phyloP scores from a whole-genome alignment of 768 basidiomycete species.

The Udeniomyces megalosporus region DNA sequence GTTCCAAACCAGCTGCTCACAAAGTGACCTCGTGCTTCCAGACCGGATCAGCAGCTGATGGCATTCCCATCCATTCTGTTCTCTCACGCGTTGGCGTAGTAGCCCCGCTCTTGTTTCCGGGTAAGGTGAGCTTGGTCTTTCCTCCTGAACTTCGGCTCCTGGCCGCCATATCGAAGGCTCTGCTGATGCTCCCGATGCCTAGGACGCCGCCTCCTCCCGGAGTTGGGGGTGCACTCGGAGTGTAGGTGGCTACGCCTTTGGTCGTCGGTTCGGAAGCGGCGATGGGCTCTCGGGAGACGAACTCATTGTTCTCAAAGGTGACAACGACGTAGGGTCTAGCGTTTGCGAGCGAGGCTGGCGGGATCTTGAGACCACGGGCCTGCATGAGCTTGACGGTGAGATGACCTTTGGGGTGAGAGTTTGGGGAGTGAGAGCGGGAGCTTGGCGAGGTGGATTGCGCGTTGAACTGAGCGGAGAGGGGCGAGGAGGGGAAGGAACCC shows the following conservation, averaged over 20 bases:
- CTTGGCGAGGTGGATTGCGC: not conserved
- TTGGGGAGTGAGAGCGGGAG: conserved; percentile 16
- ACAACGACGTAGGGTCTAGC: conserved; percentile 65
- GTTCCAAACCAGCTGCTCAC: conserved; percentile 38
- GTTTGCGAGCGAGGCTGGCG: conserved; percentile 18
- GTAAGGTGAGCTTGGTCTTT: conserved; percentile 8
- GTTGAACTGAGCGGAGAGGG: conserved; percentile 3
- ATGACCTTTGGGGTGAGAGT: conserved; percentile 36
- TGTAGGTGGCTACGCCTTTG: conserved; percentile 56
- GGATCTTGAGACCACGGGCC: conserved; percentile 65
- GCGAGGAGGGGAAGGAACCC: conserved; percentile 17
- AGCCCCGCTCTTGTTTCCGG: conserved; percentile 14
- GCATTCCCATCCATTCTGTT: conserved; percentile 15
- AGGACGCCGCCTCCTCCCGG: conserved; percentile 8
- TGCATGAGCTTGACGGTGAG: conserved; percentile 92
- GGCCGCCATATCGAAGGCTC: conserved; percentile 17
- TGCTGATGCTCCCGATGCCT: conserved; percentile 13
- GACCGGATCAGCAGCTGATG: conserved; percentile 60
- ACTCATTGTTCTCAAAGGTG: conserved; percentile 98
- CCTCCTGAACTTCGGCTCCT: conserved; percentile 6
- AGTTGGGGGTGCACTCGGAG: conserved; percentile 18
- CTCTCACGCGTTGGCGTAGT: conserved; percentile 16
- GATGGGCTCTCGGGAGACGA: conserved; percentile 77
- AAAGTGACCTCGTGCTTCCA: conserved; percentile 99
- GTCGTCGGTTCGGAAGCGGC: conserved; percentile 63